A percentile compares a stretch with the other conserved stretches of the same genome.
Evolutionary conservation across 2,329 filamentous ascomycete genomes (phyloP).

Genomic region (Xylogone sp.): DNA sequence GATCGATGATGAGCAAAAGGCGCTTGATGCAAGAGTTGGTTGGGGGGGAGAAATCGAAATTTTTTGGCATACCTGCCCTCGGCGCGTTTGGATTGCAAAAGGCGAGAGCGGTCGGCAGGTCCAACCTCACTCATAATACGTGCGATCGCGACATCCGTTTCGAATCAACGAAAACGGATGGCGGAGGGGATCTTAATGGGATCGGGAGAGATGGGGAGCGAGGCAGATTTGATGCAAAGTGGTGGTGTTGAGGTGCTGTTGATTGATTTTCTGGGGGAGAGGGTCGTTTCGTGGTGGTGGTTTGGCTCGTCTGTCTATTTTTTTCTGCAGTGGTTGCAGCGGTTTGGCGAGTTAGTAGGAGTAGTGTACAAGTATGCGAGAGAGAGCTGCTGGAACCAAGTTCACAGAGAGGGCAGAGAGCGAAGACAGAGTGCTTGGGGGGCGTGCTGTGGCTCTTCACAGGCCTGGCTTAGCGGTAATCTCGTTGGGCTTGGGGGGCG

Average conservation of each 20-base stretch:
- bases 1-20: constrained; percentile 18
- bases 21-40: constrained; percentile 14
- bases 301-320: not conserved
- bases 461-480: too few species aligned
- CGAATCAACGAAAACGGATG: constrained; percentile 55
- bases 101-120: constrained; percentile 60
- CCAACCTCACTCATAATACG: constrained; percentile 70
- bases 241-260: not conserved
- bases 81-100: constrained; percentile 62
- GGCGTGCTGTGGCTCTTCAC: too few species aligned
- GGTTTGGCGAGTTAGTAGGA: not conserved
- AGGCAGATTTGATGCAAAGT: not conserved
- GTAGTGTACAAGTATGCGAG: not conserved
- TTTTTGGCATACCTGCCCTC: constrained; percentile 53
- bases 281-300: not conserved
- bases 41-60: not conserved
- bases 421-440: too few species aligned
- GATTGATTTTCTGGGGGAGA: too few species aligned
- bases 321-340: not conserved
- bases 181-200: constrained; percentile 31
- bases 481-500: too few species aligned
- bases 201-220: constrained; percentile 28
- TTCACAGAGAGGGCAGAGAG: too few species aligned
- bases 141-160: constrained; percentile 65
- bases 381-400: too few species aligned